These are phyloP conservation scores for Xylariales sp. DNA, from an alignment of 2,329 filamentous ascomycete species.

Conservation along the genomic window DNA sequence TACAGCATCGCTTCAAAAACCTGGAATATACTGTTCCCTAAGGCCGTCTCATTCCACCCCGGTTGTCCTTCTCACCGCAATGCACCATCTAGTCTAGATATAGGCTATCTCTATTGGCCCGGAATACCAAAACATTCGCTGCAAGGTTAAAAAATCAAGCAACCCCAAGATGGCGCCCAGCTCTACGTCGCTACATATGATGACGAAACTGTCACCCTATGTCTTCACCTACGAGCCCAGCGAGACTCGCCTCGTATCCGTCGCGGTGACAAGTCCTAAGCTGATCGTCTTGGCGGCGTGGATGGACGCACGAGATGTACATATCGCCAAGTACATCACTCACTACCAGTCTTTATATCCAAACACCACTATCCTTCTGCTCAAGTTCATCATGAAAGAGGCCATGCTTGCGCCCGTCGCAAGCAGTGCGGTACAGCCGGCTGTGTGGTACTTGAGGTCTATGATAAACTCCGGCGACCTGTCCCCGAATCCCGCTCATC, in stretches of 20 bases:
- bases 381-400: constrained; percentile 56
- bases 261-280: constrained; percentile 51
- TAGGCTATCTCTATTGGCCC: background rate
- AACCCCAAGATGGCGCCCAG: constrained; percentile 28
- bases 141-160: background rate
- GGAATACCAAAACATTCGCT: background rate
- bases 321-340: constrained; percentile 64
- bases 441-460: constrained; percentile 54
- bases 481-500: constrained; percentile 40
- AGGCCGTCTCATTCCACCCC: too few species aligned
- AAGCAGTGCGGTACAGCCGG: constrained; percentile 53
- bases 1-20: background rate
- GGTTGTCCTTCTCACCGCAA: background rate
- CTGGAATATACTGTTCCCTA: too few species aligned
- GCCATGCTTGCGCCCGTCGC: constrained; percentile 51
- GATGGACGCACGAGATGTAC: constrained; percentile 62
- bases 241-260: constrained; percentile 27
- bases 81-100: background rate
- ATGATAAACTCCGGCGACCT: constrained; percentile 44
- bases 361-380: constrained; percentile 58
- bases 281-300: constrained; percentile 62
- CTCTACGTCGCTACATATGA: constrained; percentile 41
- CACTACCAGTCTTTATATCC: constrained; percentile 60
- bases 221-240: constrained; percentile 48
- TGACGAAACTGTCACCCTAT: constrained; percentile 47